These are phyloP conservation scores for Candida glucosophila DNA, from an alignment of 1,139 yeast genomes.

Conservation along the genomic window DNA sequence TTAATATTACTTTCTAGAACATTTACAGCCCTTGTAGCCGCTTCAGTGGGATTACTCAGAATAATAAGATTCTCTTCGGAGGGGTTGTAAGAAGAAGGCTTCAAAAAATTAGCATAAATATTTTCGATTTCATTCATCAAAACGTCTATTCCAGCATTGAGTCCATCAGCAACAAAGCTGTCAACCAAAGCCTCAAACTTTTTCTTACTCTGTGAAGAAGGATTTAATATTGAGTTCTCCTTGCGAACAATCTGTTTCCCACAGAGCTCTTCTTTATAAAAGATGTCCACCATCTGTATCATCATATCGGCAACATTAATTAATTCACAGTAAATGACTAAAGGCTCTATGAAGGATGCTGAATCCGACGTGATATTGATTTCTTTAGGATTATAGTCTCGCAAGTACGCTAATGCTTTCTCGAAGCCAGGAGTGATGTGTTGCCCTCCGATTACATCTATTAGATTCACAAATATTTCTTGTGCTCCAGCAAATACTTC, in stretches of 20 bases:
- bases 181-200: slow-evolving; percentile 76
- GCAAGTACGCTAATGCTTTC: slow-evolving; percentile 63
- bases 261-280: slow-evolving; percentile 79
- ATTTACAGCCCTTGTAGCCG: slow-evolving; percentile 56
- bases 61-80: slow-evolving; percentile 8
- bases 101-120: slow-evolving; percentile 18
- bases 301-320: slow-evolving; percentile 90
- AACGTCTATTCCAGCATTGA: slow-evolving; percentile 84
- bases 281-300: slow-evolving; percentile 86
- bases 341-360: slow-evolving; percentile 58
- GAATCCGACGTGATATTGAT: slow-evolving; percentile 12
- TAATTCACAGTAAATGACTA: slow-evolving; percentile 78
- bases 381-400: slow-evolving; percentile 61
- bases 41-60: slow-evolving; percentile 52
- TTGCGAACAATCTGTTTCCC: slow-evolving; percentile 52
- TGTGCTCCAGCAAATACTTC: slow-evolving; percentile 34
- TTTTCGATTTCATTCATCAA: slow-evolving; percentile 65
- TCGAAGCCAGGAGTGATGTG: slow-evolving; percentile 80
- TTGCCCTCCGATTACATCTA: slow-evolving; percentile 55
- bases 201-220: slow-evolving; percentile 73
- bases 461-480: slow-evolving; percentile 56
- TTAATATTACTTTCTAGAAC: slow-evolving; percentile 68
- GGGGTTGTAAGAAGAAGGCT: slow-evolving; percentile 28
- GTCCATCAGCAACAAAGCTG: slow-evolving; percentile 84
- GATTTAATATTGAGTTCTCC: slow-evolving; percentile 69